Base-by-base conservation (phyloP, 441 rosid genomes). In the Caryocar brasiliense region DNA sequence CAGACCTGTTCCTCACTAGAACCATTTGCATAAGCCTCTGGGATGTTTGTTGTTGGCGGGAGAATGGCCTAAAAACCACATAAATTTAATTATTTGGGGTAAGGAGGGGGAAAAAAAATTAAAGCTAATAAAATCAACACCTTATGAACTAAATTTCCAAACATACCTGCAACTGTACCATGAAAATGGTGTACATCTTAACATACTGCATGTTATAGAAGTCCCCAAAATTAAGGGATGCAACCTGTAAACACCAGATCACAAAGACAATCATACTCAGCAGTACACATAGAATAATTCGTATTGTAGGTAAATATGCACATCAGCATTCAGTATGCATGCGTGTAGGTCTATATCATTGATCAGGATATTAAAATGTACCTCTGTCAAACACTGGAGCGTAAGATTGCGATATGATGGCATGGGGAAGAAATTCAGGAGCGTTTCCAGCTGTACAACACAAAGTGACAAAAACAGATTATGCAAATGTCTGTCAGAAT, bases 371-470 rank as follows among this genome's bases (percentile, higher is more conserved):
- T 19, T 47, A 26, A 9, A 33, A 54, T 1, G 19, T 74, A 94
- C 99, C 98, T 90, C 99, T 6, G 98, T 94, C 61, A 94, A 71
- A 69, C 99, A 94, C 58, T 94, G 99, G 17, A 94, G 84, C 5
- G 98, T 86, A 25, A 94, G 96, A 69, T 90, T 94, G 68, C 95
- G 79, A 67, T 85, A 90, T n/a, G 86, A 71, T 52, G 85, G 84
- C 58, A 79, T 56, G 8, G 80, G 95, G 51, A 94, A 90, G 58
- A 90, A 83, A 49, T 94, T 94, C 45, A 85, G 70, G 35, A 94
- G 98, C 32, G 95, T 90, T 75, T 87, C 98, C 61, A 94, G 81
- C 99, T 90, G 65, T 50, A 61, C 39, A 47, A 12, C 7, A 45
- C 1, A 24, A 27, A 51, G 10, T 14, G 4, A 7, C 21, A 14